Evolutionary conservation across 1,139 yeast species (phyloP).

Genomic region (Suhomyces chickasaworum): DNA sequence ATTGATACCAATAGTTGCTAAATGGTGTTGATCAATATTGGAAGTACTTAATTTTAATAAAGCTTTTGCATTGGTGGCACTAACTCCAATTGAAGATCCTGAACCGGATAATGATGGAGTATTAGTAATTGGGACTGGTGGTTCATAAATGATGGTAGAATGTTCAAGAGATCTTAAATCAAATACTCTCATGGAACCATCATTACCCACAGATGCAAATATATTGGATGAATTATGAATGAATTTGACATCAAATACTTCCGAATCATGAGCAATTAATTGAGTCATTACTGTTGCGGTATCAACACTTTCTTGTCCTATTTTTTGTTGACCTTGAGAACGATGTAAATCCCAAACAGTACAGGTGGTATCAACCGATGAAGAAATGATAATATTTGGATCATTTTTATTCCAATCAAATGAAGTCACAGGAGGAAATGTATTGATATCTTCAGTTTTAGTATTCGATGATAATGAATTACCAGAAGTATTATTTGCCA

Average conservation of each 20-base stretch:
- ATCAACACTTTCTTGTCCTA: constrained; percentile 22
- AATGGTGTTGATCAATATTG: constrained; percentile 74
- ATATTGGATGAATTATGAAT: constrained; percentile 73
- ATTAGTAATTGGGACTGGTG: constrained; percentile 17
- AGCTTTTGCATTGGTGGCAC: constrained; percentile 51
- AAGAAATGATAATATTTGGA: constrained; percentile 72
- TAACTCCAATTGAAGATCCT: constrained; percentile 5
- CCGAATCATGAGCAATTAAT: constrained; percentile 93
- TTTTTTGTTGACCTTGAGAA: constrained; percentile 20
- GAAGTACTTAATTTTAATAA: constrained; percentile 76
- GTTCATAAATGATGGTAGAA: constrained; percentile 90
- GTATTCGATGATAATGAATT: constrained; percentile 6
- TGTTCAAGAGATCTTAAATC: constrained; percentile 89
- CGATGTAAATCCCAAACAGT: constrained; percentile 86
- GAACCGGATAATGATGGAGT: constrained; percentile 15
- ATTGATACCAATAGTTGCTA: constrained; percentile 77
- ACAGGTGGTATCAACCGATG: constrained; percentile 94
- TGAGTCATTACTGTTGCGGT: constrained; percentile 85
- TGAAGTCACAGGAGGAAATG: constrained; percentile 82
- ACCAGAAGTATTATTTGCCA: constrained; percentile 42
- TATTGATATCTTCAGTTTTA: constrained; percentile 40
- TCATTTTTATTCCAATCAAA: constrained; percentile 89
- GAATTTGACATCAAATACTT: constrained; percentile 90
- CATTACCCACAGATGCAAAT: constrained; percentile 93
- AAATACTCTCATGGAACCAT: constrained; percentile 91